Conservation (phyloP, 1,284 basidiomycete genomes). For the Tetrapyrgos nigripes region DNA sequence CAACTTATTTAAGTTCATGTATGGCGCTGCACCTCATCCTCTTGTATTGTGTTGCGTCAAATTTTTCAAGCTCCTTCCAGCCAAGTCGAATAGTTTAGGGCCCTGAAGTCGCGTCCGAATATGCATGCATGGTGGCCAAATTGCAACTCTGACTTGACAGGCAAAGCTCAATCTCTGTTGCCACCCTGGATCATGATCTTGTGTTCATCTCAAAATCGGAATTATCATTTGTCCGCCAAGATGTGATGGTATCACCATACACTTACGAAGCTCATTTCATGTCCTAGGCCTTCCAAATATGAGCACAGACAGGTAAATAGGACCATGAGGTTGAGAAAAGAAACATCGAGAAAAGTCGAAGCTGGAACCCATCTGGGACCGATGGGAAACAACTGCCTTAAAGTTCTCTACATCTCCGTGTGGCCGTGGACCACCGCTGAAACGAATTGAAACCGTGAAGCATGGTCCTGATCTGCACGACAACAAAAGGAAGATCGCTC, state of each 20-base stretch:
- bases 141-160: background rate
- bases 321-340: constrained; percentile 1
- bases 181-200: background rate
- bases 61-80: too few relatives aligned
- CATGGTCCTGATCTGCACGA: background rate
- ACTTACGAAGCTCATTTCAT: background rate
- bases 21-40: too few relatives aligned
- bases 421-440: background rate
- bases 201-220: background rate
- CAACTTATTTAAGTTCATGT: too few relatives aligned
- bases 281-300: background rate
- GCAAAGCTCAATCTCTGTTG: background rate
- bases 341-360: too few relatives aligned
- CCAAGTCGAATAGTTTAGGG: too few relatives aligned
- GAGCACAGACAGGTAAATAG: constrained; percentile 25
- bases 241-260: background rate
- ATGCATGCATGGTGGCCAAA: too few relatives aligned
- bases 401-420: background rate
- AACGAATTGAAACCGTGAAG: background rate
- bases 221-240: background rate
- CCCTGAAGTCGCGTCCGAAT: too few relatives aligned
- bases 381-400: background rate
- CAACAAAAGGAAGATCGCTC: too few relatives aligned
- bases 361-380: background rate
- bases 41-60: too few relatives aligned